Conservation (phyloP, 257 asterid genomes). For the Capsicum chinense region DNA sequence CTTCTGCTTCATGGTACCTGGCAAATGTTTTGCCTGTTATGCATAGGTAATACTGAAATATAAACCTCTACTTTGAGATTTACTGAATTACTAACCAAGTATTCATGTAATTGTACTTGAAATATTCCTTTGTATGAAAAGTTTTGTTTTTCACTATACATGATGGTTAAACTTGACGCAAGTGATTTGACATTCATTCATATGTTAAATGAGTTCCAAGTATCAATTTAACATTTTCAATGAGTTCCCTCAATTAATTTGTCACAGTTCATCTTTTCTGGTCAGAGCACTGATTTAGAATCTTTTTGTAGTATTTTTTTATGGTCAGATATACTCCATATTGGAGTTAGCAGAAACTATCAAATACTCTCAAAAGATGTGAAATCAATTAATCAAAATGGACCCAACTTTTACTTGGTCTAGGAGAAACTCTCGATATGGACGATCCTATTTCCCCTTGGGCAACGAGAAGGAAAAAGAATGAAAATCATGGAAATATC, state of each 20-base stretch:
- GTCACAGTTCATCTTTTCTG: not conserved
- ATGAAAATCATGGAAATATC: not conserved
- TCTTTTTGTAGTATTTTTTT: not conserved
- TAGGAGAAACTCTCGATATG: too few species aligned
- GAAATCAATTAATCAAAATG: not conserved
- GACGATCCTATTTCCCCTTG: too few species aligned
- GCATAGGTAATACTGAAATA: conserved; percentile 43
- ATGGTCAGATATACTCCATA: conserved; percentile 6
- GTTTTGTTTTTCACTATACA: not conserved
- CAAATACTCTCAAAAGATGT: not conserved
- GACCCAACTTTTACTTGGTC: not conserved
- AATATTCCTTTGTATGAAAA: not conserved
- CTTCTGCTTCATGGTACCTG: conserved; percentile 53
- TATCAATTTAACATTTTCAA: not conserved
- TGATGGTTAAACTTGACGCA: conserved; percentile 19
- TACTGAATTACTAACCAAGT: not conserved
- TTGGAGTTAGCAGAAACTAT: not conserved
- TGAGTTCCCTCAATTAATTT: not conserved
- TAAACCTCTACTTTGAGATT: not conserved
- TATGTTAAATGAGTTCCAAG: not conserved
- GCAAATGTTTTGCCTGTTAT: conserved; percentile 51
- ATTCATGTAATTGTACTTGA: not conserved
- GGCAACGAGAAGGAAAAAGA: too few species aligned
- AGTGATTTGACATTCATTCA: conserved; percentile 14
- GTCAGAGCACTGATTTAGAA: not conserved